Evolutionary conservation across 805 yeast species (phyloP).

Genomic region (Candida easanensis): DNA sequence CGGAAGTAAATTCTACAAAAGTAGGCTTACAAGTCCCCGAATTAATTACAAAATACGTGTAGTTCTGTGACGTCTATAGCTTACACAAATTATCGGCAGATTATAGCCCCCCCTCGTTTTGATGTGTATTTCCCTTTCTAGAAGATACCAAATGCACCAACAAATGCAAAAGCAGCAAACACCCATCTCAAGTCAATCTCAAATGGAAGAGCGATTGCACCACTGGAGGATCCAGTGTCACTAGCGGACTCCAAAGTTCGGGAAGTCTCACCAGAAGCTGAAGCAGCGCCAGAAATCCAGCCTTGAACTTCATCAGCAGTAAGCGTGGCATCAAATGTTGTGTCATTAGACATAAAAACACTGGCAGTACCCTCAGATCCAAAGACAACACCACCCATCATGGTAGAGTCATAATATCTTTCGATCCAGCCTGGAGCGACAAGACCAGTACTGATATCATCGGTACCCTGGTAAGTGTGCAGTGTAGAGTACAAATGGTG

Average conservation of each 20-base stretch:
- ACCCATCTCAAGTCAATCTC: slow-evolving; percentile 20
- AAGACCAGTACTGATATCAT: slow-evolving; percentile 57
- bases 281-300: slow-evolving; percentile 41
- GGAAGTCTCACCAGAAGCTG: slow-evolving; percentile 29
- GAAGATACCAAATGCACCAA: slow-evolving; percentile 15
- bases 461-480: slow-evolving; percentile 76
- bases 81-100: too few relatives aligned
- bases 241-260: slow-evolving; percentile 33
- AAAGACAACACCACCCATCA: slow-evolving; percentile 73
- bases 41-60: too few relatives aligned
- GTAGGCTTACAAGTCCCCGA: too few relatives aligned
- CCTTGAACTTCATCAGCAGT: slow-evolving; percentile 39
- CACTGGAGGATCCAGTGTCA: slow-evolving; percentile 32
- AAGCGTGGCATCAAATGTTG: slow-evolving; percentile 47
- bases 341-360: slow-evolving; percentile 56
- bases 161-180: slow-evolving; percentile 23
- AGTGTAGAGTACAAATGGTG: slow-evolving; percentile 60
- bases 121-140: too few relatives aligned
- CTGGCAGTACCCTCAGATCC: slow-evolving; percentile 57
- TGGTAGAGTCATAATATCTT: slow-evolving; percentile 48
- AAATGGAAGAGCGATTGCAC: slow-evolving; percentile 12
- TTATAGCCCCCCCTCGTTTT: too few relatives aligned
- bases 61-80: too few relatives aligned
- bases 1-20: too few relatives aligned
- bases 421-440: slow-evolving; percentile 52